Percentiles rank a stretch among this genome's conserved stretches.
Evolutionary conservation across 305 asterid species (phyloP).

Genomic region (Solanum hybrid): DNA sequence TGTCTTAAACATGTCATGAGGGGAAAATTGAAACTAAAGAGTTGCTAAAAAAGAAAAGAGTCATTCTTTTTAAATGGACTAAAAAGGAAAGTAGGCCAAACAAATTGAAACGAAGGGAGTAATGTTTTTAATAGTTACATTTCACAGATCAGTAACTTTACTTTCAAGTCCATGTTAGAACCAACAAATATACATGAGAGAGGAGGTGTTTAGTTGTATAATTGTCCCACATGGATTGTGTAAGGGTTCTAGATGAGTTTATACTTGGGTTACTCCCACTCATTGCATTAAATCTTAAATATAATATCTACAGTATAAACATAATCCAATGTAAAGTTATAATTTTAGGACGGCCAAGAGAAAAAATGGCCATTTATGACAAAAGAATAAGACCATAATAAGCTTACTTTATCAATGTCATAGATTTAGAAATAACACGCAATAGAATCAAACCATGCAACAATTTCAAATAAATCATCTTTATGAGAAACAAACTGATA

Average conservation of each 20-base stretch:
- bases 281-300: neutral
- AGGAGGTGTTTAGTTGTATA: neutral
- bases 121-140: neutral
- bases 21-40: neutral
- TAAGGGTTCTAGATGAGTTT: neutral
- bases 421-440: neutral
- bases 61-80: neutral
- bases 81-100: neutral
- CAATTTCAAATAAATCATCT: neutral
- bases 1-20: neutral
- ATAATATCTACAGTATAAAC: neutral
- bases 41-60: neutral
- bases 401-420: neutral
- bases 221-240: neutral
- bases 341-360: neutral
- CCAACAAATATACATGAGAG: neutral
- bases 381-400: neutral
- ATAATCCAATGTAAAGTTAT: neutral
- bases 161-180: neutral
- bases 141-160: neutral
- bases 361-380: neutral
- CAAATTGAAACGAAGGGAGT: neutral
- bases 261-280: neutral
- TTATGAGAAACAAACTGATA: neutral
- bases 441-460: neutral